phyloP scores from a whole-genome alignment of 2,329 filamentous ascomycete genomes.

The Colletotrichum plurivorum region DNA sequence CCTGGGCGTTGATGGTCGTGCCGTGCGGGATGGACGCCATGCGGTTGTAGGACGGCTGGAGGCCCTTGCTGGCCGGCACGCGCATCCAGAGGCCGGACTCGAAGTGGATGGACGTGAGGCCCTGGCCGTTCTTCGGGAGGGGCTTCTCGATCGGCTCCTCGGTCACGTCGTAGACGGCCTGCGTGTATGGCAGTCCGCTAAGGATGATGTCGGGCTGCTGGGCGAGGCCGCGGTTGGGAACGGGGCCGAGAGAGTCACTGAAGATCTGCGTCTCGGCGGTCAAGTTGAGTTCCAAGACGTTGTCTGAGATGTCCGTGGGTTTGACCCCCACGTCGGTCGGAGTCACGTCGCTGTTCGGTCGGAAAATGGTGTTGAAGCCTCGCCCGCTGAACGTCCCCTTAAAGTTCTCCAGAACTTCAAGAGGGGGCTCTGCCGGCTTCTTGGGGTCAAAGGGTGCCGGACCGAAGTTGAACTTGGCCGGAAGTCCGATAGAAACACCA shows the following conservation, averaged over 20 bases:
- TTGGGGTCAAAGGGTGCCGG: background rate
- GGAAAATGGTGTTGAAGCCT: slow-evolving; percentile 57
- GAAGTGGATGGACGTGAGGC: slow-evolving; percentile 52
- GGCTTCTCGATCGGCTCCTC: slow-evolving; percentile 44
- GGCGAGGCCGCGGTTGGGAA: slow-evolving; percentile 55
- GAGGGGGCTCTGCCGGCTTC: background rate
- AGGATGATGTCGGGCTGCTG: slow-evolving; percentile 52
- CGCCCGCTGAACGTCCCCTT: slow-evolving; percentile 48
- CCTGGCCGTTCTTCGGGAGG: slow-evolving; percentile 26
- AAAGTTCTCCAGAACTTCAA: slow-evolving; percentile 46
- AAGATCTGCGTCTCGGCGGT: slow-evolving; percentile 54
- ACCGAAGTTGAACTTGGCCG: background rate
- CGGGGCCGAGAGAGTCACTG: slow-evolving; percentile 47
- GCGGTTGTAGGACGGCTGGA: slow-evolving; percentile 48
- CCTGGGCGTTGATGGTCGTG: slow-evolving; percentile 59
- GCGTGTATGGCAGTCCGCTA: slow-evolving; percentile 53
- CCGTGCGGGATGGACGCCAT: slow-evolving; percentile 61
- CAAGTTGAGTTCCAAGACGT: slow-evolving; percentile 56
- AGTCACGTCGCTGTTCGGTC: slow-evolving; percentile 47
- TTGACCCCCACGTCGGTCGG: slow-evolving; percentile 40
- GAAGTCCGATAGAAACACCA: background rate
- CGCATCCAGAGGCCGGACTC: slow-evolving; percentile 58
- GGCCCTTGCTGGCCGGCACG: slow-evolving; percentile 48
- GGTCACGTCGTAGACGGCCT: slow-evolving; percentile 52
- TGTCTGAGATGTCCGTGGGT: slow-evolving; percentile 43